phyloP scores from a whole-genome alignment of 805 yeast species.

The Schwanniomyces polymorphus region DNA sequence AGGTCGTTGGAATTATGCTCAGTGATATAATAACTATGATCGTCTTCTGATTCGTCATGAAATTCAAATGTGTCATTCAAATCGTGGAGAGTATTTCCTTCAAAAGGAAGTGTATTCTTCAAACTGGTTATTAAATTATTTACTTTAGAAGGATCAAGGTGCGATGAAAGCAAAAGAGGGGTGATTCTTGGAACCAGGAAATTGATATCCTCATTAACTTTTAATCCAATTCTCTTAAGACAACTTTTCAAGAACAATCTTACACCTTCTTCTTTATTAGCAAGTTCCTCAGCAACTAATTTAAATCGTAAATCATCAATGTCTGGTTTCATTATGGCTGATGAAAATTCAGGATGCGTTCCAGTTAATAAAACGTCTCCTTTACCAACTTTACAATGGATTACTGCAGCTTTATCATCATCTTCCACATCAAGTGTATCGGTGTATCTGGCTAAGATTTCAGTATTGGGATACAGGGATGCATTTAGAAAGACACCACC shows the following conservation, averaged over 20 bases:
- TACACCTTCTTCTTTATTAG: slow-evolving; percentile 47
- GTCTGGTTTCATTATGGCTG: slow-evolving; percentile 44
- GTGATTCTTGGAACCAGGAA: slow-evolving; percentile 63
- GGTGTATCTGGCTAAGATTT: slow-evolving; percentile 69
- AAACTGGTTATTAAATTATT: slow-evolving; percentile 32
- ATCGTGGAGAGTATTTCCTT: slow-evolving; percentile 43
- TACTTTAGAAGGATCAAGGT: slow-evolving; percentile 28
- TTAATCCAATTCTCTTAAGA: slow-evolving; percentile 61
- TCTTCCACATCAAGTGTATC: slow-evolving; percentile 54
- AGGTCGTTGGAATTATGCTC: slow-evolving; percentile 41
- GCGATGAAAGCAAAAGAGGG: slow-evolving; percentile 59
- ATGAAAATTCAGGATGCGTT: slow-evolving; percentile 85
- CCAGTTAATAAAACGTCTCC: slow-evolving; percentile 82
- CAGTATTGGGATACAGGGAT: slow-evolving; percentile 55
- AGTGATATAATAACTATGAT: slow-evolving; percentile 13
- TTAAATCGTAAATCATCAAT: slow-evolving; percentile 29
- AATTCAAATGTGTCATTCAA: slow-evolving; percentile 56
- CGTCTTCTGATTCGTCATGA: slow-evolving; percentile 37
- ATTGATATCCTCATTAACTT: slow-evolving; percentile 54
- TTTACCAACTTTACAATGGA: slow-evolving; percentile 64
- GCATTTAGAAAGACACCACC: slow-evolving; percentile 88
- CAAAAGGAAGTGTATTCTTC: slow-evolving; percentile 33
- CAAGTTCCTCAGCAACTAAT: slow-evolving; percentile 33
- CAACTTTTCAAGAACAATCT: slow-evolving; percentile 56
- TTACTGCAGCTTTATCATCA: slow-evolving; percentile 63